Conservation (phyloP, 345 rosid species). For the Abelmoschus esculentus region DNA sequence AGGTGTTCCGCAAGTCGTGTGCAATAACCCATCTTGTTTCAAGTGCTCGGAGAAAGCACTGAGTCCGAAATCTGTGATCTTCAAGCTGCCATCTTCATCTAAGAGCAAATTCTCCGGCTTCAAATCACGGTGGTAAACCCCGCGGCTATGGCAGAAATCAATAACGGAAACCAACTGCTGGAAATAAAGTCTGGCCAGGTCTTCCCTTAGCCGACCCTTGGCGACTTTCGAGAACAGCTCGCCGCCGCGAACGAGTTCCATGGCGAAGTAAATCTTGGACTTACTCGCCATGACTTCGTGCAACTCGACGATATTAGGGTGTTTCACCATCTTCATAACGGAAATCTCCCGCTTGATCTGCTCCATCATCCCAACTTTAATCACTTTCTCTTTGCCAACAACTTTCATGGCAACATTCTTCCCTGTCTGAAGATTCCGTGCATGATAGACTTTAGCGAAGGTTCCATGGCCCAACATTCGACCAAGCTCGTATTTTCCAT, state of each 20-base stretch:
- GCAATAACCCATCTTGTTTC: constrained; percentile 69
- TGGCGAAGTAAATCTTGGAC: constrained; percentile 85
- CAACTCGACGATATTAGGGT: constrained; percentile 74
- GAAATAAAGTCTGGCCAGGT: constrained; percentile 64
- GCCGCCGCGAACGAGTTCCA: constrained; percentile 91
- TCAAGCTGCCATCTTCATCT: constrained; percentile 67
- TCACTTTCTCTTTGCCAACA: constrained; percentile 79
- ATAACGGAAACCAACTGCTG: constrained; percentile 75
- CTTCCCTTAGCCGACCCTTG: constrained; percentile 68
- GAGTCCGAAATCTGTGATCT: constrained; percentile 86
- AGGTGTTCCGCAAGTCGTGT: constrained; percentile 89
- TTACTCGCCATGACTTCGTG: constrained; percentile 96
- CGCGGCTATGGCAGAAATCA: constrained; percentile 91
- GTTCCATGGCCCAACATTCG: constrained; percentile 78
- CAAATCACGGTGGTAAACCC: constrained; percentile 83
- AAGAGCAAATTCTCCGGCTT: constrained; percentile 84
- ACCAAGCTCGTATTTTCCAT: constrained; percentile 86
- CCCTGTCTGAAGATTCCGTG: constrained; percentile 49
- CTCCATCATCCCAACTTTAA: constrained; percentile 81
- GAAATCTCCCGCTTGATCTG: constrained; percentile 87
- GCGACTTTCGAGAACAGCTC: constrained; percentile 64
- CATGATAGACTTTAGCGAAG: constrained; percentile 83
- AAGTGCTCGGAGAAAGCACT: constrained; percentile 70
- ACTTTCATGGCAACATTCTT: constrained; percentile 80
- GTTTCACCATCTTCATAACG: constrained; percentile 90